Evolutionary conservation across 129 eudicot species (phyloP).

Genomic region (Flaveria sonorensis): DNA sequence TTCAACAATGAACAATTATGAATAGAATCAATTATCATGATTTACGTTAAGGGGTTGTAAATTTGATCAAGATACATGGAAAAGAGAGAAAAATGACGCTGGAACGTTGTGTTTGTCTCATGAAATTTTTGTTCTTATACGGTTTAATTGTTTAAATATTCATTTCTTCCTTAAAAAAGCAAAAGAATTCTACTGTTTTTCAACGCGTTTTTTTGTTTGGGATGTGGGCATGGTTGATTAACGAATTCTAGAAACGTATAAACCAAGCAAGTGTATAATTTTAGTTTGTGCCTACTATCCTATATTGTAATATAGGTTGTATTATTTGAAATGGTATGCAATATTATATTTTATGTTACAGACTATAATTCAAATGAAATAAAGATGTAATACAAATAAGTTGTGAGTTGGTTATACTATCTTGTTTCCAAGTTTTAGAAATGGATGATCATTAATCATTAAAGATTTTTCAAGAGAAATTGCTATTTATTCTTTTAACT

Average conservation of each 20-base stretch:
- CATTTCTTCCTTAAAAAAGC: background rate
- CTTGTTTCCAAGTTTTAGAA: no score
- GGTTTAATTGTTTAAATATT: background rate
- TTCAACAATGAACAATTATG: background rate
- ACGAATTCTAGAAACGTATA: background rate
- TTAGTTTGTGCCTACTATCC: background rate
- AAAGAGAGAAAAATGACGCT: background rate
- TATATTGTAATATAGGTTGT: no score
- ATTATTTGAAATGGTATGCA: no score
- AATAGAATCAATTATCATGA: constrained; percentile 1
- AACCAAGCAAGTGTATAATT: background rate
- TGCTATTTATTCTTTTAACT: no score
- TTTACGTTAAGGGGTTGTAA: background rate
- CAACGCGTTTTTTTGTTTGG: background rate
- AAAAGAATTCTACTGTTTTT: background rate
- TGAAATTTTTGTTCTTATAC: background rate
- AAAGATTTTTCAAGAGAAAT: no score
- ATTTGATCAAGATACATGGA: background rate
- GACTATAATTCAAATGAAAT: no score
- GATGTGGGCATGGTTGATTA: background rate
- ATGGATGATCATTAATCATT: no score
- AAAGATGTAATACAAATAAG: no score
- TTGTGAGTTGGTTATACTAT: no score
- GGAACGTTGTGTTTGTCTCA: background rate
- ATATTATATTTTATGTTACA: no score